Conservation (phyloP, 1,139 yeast species). For the Blastobotrys aristatus region DNA sequence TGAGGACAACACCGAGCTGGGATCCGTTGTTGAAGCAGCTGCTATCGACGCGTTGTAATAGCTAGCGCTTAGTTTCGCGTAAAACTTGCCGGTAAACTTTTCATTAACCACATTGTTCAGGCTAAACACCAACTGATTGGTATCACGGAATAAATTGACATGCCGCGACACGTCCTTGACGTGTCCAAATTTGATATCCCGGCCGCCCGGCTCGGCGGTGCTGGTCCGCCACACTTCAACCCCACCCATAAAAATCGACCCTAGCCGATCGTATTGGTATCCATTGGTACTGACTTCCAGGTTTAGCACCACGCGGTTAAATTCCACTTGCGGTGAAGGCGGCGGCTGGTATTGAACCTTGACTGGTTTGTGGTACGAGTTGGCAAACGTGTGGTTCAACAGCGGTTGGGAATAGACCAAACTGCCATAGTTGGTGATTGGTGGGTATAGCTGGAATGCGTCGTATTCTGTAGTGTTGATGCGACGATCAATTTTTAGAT, state of each 20-base stretch:
- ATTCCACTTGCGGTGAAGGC: conserved; percentile 40
- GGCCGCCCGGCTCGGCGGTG: conserved; percentile 71
- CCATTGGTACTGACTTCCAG: conserved; percentile 58
- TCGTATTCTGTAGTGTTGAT: conserved; percentile 9
- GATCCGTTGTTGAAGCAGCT: neutral
- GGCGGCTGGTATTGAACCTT: conserved; percentile 41
- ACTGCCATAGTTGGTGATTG: conserved; percentile 26
- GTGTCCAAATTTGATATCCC: conserved; percentile 39
- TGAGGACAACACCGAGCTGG: neutral
- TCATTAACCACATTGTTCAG: conserved; percentile 61
- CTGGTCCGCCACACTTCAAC: conserved; percentile 79
- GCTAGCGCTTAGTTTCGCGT: conserved; percentile 47
- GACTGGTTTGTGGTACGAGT: conserved; percentile 56
- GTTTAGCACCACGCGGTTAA: conserved; percentile 56
- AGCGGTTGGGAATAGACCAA: conserved; percentile 43
- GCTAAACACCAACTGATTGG: conserved; percentile 46
- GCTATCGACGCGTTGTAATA: conserved; percentile 38
- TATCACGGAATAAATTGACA: conserved; percentile 44
- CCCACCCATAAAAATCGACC: conserved; percentile 61
- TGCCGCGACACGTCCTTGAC: conserved; percentile 64
- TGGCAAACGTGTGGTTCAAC: conserved; percentile 47
- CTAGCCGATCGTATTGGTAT: conserved; percentile 74
- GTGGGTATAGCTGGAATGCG: conserved; percentile 4
- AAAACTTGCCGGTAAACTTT: conserved; percentile 56
- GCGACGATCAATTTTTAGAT: conserved; percentile 1